A percentile compares a stretch with the other conserved stretches of the same genome.
Conservation (phyloP, 1,284 basidiomycete genomes). For the Cryptococcus wingfieldii region DNA sequence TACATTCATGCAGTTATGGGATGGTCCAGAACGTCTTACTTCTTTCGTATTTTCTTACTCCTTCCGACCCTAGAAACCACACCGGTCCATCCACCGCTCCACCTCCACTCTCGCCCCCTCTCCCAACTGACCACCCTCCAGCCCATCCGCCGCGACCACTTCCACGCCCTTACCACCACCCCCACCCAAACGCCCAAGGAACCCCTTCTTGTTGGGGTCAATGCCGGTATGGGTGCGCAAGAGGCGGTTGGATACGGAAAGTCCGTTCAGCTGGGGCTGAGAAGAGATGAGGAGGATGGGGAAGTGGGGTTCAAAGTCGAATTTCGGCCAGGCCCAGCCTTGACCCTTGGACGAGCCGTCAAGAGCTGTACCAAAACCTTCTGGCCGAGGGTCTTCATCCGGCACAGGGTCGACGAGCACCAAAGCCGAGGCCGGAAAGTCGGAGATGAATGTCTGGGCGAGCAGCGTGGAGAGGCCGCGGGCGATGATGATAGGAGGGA, state of each 20-base stretch:
- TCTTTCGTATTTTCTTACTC: too few relatives aligned
- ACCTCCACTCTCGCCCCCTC: slow-evolving; percentile 38
- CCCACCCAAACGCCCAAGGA: slow-evolving; percentile 19
- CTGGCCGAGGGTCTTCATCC: slow-evolving; percentile 36
- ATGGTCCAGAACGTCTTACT: too few relatives aligned
- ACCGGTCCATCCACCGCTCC: slow-evolving; percentile 49
- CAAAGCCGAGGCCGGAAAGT: slow-evolving; percentile 59
- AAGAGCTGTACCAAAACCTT: not conserved
- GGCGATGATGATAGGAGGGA: slow-evolving; percentile 62
- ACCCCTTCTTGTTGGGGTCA: slow-evolving; percentile 18
- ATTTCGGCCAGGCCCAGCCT: slow-evolving; percentile 50
- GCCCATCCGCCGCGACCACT: slow-evolving; percentile 27
- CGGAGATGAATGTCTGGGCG: slow-evolving; percentile 63
- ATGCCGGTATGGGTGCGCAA: slow-evolving; percentile 9
- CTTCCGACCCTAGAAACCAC: slow-evolving; percentile 31
- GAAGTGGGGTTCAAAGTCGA: slow-evolving; percentile 62
- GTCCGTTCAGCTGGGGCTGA: not conserved
- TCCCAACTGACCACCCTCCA: slow-evolving; percentile 29
- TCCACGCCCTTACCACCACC: slow-evolving; percentile 43
- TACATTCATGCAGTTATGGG: too few relatives aligned
- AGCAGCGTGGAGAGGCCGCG: slow-evolving; percentile 55
- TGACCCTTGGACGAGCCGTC: too few relatives aligned
- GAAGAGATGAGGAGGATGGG: slow-evolving; percentile 24
- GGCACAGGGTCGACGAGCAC: slow-evolving; percentile 59
- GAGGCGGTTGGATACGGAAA: slow-evolving; percentile 3